Evolutionary conservation across 495 filamentous ascomycete species (phyloP).

Genomic region (Penicillium odoratum): DNA sequence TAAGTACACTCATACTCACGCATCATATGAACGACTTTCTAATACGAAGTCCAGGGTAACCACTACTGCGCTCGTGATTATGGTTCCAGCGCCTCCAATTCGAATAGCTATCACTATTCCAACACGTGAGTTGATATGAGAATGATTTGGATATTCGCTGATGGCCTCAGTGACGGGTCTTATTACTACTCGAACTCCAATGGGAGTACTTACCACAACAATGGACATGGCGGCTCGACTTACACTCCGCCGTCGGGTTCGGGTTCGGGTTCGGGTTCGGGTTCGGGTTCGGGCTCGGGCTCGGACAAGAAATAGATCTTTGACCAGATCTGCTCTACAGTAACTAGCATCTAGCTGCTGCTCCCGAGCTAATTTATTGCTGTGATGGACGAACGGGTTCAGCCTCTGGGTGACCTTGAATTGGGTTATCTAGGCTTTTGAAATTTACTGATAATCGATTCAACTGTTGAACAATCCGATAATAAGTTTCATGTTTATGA

Average conservation of each 20-base stretch:
- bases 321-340: no score
- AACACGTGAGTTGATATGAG: slow-evolving; percentile 34
- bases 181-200: slow-evolving; percentile 56
- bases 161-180: slow-evolving; percentile 38
- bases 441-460: no score
- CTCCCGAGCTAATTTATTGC: no score
- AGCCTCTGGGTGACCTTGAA: no score
- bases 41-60: slow-evolving; percentile 39
- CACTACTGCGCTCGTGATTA: slow-evolving; percentile 54
- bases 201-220: slow-evolving; percentile 53
- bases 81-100: slow-evolving; percentile 39
- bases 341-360: no score
- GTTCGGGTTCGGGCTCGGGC: neutral
- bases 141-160: no score
- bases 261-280: neutral
- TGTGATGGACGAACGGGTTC: no score
- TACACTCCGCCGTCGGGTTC: slow-evolving; percentile 10
- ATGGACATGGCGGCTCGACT: slow-evolving; percentile 12
- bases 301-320: slow-evolving; percentile 1
- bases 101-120: slow-evolving; percentile 52
- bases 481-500: no score
- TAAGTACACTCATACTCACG: slow-evolving; percentile 15
- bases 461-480: no score
- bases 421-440: no score
- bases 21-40: no score